Conservation (phyloP, 2,329 filamentous ascomycete genomes). For the Colletotrichum abscissum region DNA sequence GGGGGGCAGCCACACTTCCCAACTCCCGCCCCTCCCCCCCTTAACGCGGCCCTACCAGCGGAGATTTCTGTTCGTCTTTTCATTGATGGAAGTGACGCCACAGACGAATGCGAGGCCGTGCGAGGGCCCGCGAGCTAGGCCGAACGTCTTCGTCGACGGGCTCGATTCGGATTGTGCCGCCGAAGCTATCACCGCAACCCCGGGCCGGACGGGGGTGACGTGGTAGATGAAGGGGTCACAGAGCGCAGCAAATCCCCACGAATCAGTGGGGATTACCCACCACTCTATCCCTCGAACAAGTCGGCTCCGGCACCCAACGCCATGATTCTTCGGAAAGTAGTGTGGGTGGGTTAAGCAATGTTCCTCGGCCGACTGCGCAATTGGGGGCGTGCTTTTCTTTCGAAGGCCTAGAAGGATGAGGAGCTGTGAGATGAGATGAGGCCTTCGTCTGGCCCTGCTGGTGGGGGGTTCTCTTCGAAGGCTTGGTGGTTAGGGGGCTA, state of each 20-base stretch:
- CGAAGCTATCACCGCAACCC: slow-evolving; percentile 18
- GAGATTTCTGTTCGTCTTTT: not conserved
- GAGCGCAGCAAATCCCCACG: slow-evolving; percentile 26
- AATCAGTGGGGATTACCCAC: slow-evolving; percentile 25
- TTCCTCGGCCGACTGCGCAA: slow-evolving; percentile 10
- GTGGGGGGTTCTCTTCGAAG: not conserved
- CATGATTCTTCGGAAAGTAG: not conserved
- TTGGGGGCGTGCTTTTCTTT: not conserved
- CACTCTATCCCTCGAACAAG: slow-evolving; percentile 16
- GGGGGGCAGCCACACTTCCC: not conserved
- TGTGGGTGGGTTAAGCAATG: not conserved
- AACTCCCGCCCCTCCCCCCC: not conserved
- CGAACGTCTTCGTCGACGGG: not conserved
- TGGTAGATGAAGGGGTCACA: slow-evolving; percentile 30
- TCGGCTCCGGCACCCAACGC: slow-evolving; percentile 14
- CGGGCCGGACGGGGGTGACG: not conserved
- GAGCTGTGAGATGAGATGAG: slow-evolving; percentile 29
- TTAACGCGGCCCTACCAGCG: slow-evolving; percentile 27
- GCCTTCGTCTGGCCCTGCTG: slow-evolving; percentile 12
- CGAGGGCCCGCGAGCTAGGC: not conserved
- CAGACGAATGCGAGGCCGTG: not conserved
- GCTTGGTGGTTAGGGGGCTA: not conserved
- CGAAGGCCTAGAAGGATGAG: not conserved
- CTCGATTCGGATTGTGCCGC: slow-evolving; percentile 21
- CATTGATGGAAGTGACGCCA: slow-evolving; percentile 17